Evolutionary conservation across 78 protist genomes (phyloP), one percentile per base, ranked within the genome.

Genomic region (Mastigamoeba balamuthi): DNA sequence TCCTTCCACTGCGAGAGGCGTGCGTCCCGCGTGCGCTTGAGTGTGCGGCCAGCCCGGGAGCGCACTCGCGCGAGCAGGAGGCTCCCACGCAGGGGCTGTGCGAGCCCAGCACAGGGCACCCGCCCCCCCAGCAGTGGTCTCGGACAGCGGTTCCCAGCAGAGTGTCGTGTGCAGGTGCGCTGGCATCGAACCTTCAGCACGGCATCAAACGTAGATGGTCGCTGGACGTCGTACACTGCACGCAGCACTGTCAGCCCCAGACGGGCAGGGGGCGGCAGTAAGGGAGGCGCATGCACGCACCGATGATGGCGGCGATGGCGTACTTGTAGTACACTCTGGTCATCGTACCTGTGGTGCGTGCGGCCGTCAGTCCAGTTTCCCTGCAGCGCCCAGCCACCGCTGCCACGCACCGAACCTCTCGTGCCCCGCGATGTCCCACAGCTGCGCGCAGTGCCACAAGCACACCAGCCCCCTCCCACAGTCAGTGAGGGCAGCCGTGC

Each of bases 371-470:
- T 3, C 42, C 17, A 6, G 42, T 40, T 3, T 6, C 42, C 17
- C 17, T 40, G 42, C 17, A 5, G 42, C 42, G n/a, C n/a, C n/a
- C n/a, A n/a, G n/a, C n/a, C n/a, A n/a, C n/a, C n/a, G n/a, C n/a
- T n/a, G n/a, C n/a, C n/a, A n/a, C n/a, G 27, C 39, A 39, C 75
- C 6, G 67, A 5, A 63, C 35, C 44, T 70, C 65, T 82, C 92
- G 44, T 88, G 93, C 29, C 93, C 93, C 9, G 93, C 93, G 35
- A 85, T 80, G 42, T 88, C 93, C 87, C 87, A 88, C 40, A 88
- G 71, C 72, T 66, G 53, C 37, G 39, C 36, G 3, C n/a, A n/a
- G n/a, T n/a, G n/a, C n/a, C n/a, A n/a, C 3, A 40, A 5, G 42
- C 42, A 5, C 3, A 40, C 42, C 17, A 3, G 5, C 17, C 17